Evolutionary conservation across 2,329 filamentous ascomycete species (phyloP).

Genomic region (Aspergillus tamarii): DNA sequence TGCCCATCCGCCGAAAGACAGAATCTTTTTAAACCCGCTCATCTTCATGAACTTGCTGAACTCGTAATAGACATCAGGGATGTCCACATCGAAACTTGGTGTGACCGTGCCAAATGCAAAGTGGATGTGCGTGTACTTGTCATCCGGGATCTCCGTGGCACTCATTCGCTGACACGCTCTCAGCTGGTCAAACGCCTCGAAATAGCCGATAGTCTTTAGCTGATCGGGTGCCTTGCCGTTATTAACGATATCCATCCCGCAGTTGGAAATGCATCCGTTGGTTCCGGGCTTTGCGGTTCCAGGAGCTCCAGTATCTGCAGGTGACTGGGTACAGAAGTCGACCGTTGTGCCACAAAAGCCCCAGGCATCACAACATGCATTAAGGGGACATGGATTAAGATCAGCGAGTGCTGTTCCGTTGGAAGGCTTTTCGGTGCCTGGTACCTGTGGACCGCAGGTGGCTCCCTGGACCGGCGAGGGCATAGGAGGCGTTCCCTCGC

Average conservation of each 20-base stretch:
- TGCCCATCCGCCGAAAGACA: slow-evolving; percentile 51
- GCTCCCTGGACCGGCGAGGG: slow-evolving; percentile 43
- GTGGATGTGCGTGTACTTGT: slow-evolving; percentile 39
- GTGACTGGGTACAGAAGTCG: slow-evolving; percentile 47
- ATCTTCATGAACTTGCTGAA: slow-evolving; percentile 38
- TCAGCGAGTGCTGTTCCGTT: slow-evolving; percentile 32
- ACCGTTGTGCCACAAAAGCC: slow-evolving; percentile 51
- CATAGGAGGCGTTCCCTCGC: slow-evolving; percentile 44
- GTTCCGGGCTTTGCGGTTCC: slow-evolving; percentile 40
- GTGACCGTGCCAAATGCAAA: slow-evolving; percentile 43
- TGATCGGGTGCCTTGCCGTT: slow-evolving; percentile 19
- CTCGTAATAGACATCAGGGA: slow-evolving; percentile 17
- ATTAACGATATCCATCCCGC: slow-evolving; percentile 43
- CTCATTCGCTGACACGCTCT: slow-evolving; percentile 33
- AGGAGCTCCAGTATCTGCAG: slow-evolving; percentile 35
- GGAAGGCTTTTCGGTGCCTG: slow-evolving; percentile 39
- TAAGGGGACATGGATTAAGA: slow-evolving; percentile 53
- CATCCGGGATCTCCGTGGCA: slow-evolving; percentile 21
- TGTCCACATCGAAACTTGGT: slow-evolving; percentile 32
- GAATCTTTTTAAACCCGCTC: slow-evolving; percentile 37
- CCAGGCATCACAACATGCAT: slow-evolving; percentile 49
- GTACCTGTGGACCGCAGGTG: slow-evolving; percentile 51
- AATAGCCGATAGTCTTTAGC: slow-evolving; percentile 35
- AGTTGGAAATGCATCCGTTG: slow-evolving; percentile 49
- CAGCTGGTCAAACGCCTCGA: slow-evolving; percentile 34